A percentile compares a stretch with the other conserved stretches of the same genome.
Evolutionary conservation across 2,329 filamentous ascomycete species (phyloP).

Genomic region (Fusarium acutatum): DNA sequence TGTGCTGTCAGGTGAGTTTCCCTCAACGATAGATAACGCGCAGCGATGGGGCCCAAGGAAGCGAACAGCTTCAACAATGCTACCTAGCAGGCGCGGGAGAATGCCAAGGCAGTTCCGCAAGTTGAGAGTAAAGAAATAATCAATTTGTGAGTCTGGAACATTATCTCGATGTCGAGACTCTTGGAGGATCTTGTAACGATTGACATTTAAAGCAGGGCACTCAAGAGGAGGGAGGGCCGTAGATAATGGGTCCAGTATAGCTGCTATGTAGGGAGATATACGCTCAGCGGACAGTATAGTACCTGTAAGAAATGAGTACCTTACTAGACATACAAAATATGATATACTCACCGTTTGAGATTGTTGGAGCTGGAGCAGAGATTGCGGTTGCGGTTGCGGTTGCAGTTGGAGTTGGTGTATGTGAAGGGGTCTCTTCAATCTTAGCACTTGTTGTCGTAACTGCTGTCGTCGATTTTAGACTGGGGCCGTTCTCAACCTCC

Average conservation of each 20-base stretch:
- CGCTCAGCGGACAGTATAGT: conserved; percentile 34
- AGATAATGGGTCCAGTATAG: conserved; percentile 42
- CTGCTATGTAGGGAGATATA: conserved; percentile 39
- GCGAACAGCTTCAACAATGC: conserved; percentile 57
- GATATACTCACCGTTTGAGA: conserved; percentile 10
- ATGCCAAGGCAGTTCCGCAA: conserved; percentile 55
- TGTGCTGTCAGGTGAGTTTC: conserved; percentile 64
- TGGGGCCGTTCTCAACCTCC: not conserved
- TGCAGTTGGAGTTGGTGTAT: not conserved
- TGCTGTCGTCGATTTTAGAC: not conserved
- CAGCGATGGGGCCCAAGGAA: conserved; percentile 61
- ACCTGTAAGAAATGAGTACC: conserved; percentile 39
- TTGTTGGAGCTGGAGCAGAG: not conserved
- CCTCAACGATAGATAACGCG: conserved; percentile 64
- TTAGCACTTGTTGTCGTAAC: not conserved
- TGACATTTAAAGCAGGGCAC: conserved; percentile 40
- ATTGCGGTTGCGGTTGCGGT: not conserved
- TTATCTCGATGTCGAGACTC: not conserved
- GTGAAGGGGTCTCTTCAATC: not conserved
- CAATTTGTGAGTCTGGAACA: conserved; percentile 1
- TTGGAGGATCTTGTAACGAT: conserved; percentile 37
- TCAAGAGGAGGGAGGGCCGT: conserved; percentile 35
- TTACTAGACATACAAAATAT: rapidly evolving
- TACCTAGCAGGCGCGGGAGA: conserved; percentile 61
- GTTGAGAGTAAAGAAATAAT: conserved; percentile 64